Evolutionary conservation across 2,329 filamentous ascomycete species (phyloP).

Genomic region (Aspergillus ochraceus): DNA sequence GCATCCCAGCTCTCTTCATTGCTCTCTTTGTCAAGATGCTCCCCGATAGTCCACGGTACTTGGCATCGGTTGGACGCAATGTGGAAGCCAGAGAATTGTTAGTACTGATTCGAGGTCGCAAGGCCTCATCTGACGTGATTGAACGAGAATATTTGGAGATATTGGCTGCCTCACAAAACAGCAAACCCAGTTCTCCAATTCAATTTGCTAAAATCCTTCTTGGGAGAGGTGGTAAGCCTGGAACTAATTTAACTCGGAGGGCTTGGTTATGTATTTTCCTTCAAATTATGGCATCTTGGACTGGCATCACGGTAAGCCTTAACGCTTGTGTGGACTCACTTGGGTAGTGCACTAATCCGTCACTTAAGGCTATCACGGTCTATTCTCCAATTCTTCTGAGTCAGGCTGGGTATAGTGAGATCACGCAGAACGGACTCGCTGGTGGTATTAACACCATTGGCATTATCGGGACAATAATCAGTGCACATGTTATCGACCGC

Average conservation of each 20-base stretch:
- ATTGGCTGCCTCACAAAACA: conserved; percentile 29
- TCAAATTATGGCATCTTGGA: conserved; percentile 50
- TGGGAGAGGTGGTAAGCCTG: conserved; percentile 31
- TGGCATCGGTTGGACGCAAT: conserved; percentile 40
- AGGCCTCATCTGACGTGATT: conserved; percentile 25
- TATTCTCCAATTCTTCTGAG: conserved; percentile 31
- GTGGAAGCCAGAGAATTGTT: conserved; percentile 51
- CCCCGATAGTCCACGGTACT: conserved; percentile 34
- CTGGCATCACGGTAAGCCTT: conserved; percentile 44
- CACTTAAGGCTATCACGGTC: conserved; percentile 36
- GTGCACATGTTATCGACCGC: conserved; percentile 52
- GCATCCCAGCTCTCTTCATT: conserved; percentile 31
- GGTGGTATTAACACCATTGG: conserved; percentile 55
- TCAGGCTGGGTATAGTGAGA: conserved; percentile 38
- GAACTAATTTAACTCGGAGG: conserved; percentile 37
- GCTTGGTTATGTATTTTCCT: conserved; percentile 47
- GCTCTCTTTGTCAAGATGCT: conserved; percentile 31
- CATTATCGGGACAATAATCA: conserved; percentile 53
- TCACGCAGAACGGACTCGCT: conserved; percentile 47
- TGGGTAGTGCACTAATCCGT: neutral
- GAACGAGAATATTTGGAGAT: conserved; percentile 40
- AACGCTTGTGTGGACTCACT: conserved; percentile 8
- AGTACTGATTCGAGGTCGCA: conserved; percentile 32
- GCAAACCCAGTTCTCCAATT: conserved; percentile 36
- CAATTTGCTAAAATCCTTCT: conserved; percentile 41